phyloP scores from a whole-genome alignment of 176 grass and related monocot species.

The barley (Hordeum vulgare) region DNA sequence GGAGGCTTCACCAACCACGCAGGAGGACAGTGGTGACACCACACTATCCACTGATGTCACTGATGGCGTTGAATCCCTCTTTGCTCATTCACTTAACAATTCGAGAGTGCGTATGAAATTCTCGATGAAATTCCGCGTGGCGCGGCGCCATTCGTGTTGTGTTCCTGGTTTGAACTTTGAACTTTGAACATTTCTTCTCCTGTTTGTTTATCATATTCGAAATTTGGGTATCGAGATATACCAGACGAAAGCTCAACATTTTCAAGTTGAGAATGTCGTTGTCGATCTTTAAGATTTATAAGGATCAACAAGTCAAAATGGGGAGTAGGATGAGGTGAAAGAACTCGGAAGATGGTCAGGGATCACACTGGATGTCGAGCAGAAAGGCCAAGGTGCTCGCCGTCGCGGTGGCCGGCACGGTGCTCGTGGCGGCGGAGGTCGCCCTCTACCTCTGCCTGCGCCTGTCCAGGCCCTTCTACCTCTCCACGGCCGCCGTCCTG shows the following conservation, averaged over 20 bases:
- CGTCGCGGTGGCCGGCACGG: background rate
- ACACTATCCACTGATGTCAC: background rate
- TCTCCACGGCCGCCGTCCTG: conserved; percentile 17
- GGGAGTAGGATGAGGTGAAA: background rate
- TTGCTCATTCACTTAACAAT: background rate
- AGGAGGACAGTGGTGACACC: background rate
- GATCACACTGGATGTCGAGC: background rate
- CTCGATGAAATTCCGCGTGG: background rate
- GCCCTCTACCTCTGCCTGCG: conserved; percentile 21
- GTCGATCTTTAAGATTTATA: background rate
- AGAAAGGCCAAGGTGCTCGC: conserved; percentile 34
- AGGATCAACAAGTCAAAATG: background rate
- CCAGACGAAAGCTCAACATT: background rate
- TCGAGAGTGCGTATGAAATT: background rate
- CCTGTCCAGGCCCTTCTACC: conserved; percentile 30
- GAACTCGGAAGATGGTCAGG: background rate
- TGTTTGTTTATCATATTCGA: background rate
- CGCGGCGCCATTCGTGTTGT: background rate
- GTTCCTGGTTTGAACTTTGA: background rate
- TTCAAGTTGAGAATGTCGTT: background rate
- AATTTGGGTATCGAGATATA: background rate
- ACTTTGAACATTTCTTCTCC: background rate
- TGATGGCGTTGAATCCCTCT: background rate
- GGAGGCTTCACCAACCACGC: background rate
- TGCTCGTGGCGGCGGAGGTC: conserved; percentile 3